Base-by-base conservation (phyloP, 2,329 filamentous ascomycete species). In the Cytospora piceicola region DNA sequence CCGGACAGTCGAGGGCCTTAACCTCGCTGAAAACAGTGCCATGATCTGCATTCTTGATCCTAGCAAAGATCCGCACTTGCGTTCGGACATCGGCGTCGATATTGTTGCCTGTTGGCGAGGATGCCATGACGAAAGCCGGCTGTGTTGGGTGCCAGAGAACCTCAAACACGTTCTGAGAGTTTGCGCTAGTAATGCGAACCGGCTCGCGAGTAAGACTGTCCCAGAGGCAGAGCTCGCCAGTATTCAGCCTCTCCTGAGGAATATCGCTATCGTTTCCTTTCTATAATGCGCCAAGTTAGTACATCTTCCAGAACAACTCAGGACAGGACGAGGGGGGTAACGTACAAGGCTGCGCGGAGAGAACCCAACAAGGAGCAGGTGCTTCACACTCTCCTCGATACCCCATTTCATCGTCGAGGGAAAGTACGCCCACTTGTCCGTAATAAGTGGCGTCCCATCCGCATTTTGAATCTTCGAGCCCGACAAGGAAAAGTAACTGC, bases 351-450 rank as follows among this genome's bases (percentile, higher is more conserved):
- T 83, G 20, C 87, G 80, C 1, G 87, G 87, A 6, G 87, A 89
- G 73, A 88, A 89, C 11, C 87, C 87, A 1, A 89, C 84, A 0
- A 88, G 76, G 0, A 90, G 78, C 8, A 88, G 75, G 68, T 88
- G 82, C 1, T 76, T 76, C 1, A 83, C 81, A 0, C 69, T 73
- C 0, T 73, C 67, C 1, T 80, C 76, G 29, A 78, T 72, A 0
- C 86, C 87, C 87, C 87, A 90, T 71, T 86, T 85, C 72, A 89
- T 83, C 0, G 87, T 87, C 0, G 87, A 84, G 0, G 87, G 87
- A 65, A 80, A 87, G 70, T 89, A 89, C 0, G 84, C 83, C 87
- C 87, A 90, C 61, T 81, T 83, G 11, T 82, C 80, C 2, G 69
- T 76, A 51, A 69, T 71, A 65, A 72, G 57, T 3, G 66, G 65